Evolutionary conservation across 495 filamentous ascomycete genomes (phyloP).

Genomic region (Penicillium simplicissimum): DNA sequence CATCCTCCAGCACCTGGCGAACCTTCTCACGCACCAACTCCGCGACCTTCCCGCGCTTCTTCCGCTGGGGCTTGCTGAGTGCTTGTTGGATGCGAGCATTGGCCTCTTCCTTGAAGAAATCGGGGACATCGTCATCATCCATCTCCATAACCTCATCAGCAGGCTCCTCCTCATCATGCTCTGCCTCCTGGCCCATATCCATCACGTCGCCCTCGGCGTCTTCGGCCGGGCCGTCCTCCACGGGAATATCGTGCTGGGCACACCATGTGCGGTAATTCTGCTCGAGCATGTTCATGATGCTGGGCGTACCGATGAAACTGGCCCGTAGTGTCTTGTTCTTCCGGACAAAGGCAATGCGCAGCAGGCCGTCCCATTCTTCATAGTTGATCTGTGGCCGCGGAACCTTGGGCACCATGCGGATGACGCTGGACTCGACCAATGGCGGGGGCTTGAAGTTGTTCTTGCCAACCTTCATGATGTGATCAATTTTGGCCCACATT

Average conservation of each 20-base stretch:
- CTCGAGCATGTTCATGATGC: constrained; percentile 78
- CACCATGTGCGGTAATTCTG: constrained; percentile 88
- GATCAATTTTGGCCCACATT: constrained; percentile 86
- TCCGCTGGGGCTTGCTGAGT: constrained; percentile 52
- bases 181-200: constrained; percentile 46
- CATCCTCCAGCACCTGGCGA: constrained; percentile 72
- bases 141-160: constrained; percentile 55
- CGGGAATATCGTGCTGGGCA: constrained; percentile 71
- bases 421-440: constrained; percentile 83
- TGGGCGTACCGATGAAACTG: constrained; percentile 70
- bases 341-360: constrained; percentile 79
- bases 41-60: constrained; percentile 73
- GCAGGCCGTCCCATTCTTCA: constrained; percentile 90
- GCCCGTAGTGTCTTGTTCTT: constrained; percentile 78
- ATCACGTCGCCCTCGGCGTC: constrained; percentile 40
- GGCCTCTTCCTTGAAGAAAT: constrained; percentile 74
- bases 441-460: constrained; percentile 97
- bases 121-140: constrained; percentile 64
- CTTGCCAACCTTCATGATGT: constrained; percentile 89
- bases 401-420: constrained; percentile 73
- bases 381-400: constrained; percentile 85
- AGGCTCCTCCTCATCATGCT: constrained; percentile 39
- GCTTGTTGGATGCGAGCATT: constrained; percentile 44
- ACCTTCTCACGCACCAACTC: constrained; percentile 81
- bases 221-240: constrained; percentile 68